Percentiles rank a stretch among this genome's conserved stretches.
Conservation (phyloP, 2,329 filamentous ascomycete genomes). For the Cadophora luteo-olivacea region DNA sequence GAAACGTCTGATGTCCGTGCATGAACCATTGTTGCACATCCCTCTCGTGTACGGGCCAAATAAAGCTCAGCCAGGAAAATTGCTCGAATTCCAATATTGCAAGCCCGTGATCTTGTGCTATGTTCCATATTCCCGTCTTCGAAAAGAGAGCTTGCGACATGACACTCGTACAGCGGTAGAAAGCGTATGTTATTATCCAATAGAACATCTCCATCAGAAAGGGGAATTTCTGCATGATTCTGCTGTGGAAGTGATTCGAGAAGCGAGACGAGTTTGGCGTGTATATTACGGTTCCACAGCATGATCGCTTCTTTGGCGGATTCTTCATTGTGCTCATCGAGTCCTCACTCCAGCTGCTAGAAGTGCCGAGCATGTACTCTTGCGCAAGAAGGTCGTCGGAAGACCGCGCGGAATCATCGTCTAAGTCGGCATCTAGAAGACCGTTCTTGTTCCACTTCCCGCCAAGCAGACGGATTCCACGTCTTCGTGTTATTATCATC, state of each 20-base stretch:
- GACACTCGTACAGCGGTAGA: slow-evolving; percentile 41
- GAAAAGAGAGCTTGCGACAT: slow-evolving; percentile 45
- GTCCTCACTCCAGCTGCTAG: slow-evolving; percentile 29
- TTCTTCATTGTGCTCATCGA: slow-evolving; percentile 40
- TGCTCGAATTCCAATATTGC: slow-evolving; percentile 62
- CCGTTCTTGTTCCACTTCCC: slow-evolving; percentile 27
- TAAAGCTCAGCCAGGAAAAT: slow-evolving; percentile 53
- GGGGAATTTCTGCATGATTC: slow-evolving; percentile 69
- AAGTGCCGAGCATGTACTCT: slow-evolving; percentile 39
- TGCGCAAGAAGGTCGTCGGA: slow-evolving; percentile 41
- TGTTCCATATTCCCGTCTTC: slow-evolving; percentile 56
- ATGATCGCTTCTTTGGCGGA: slow-evolving; percentile 56
- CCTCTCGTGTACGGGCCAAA: slow-evolving; percentile 59
- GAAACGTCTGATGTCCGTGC: slow-evolving; percentile 56
- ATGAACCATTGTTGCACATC: slow-evolving; percentile 64
- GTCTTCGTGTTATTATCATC: slow-evolving; percentile 43
- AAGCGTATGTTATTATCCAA: slow-evolving; percentile 60
- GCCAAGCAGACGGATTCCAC: slow-evolving; percentile 39
- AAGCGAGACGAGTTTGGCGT: slow-evolving; percentile 69
- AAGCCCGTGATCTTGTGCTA: slow-evolving; percentile 61
- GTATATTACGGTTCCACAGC: slow-evolving; percentile 56
- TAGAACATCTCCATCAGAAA: slow-evolving; percentile 73
- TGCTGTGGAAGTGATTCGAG: slow-evolving; percentile 63
- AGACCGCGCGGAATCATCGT: slow-evolving; percentile 39
- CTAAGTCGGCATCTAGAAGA: slow-evolving; percentile 38